phyloP scores from a whole-genome alignment of 345 rosid genomes.

The Eutrema yunnanense region DNA sequence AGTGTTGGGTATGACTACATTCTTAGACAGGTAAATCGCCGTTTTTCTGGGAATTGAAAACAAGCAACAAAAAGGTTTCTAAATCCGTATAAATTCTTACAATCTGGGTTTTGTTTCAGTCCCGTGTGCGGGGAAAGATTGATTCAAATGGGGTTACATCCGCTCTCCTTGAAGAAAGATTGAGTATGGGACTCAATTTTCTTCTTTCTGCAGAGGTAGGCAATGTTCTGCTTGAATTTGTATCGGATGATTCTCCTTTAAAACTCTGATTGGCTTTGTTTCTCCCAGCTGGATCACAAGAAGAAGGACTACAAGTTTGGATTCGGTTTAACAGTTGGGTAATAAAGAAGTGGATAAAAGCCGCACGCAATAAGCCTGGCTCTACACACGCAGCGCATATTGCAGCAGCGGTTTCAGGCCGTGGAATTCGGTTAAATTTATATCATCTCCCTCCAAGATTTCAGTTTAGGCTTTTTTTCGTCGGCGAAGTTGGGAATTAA shows the following conservation, averaged over 20 bases:
- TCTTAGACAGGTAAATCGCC: slow-evolving; percentile 75
- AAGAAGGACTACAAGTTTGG: slow-evolving; percentile 97
- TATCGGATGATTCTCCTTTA: background rate
- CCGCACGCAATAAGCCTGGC: slow-evolving; percentile 17
- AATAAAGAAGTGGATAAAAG: slow-evolving; percentile 1
- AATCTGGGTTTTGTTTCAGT: slow-evolving; percentile 39
- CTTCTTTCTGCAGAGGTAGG: slow-evolving; percentile 91
- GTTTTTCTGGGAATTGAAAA: background rate
- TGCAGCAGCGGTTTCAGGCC: slow-evolving; percentile 13
- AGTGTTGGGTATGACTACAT: slow-evolving; percentile 95
- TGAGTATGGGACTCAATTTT: slow-evolving; percentile 84
- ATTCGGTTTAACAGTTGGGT: slow-evolving; percentile 86
- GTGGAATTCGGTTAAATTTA: slow-evolving; percentile 3
- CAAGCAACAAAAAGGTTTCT: background rate
- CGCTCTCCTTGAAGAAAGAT: slow-evolving; percentile 85
- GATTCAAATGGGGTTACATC: slow-evolving; percentile 84
- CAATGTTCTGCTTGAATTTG: background rate
- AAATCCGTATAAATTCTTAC: background rate
- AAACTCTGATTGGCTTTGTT: background rate
- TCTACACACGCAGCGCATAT: slow-evolving; percentile 12
- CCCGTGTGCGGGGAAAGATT: slow-evolving; percentile 91
- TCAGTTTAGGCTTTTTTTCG: slow-evolving; percentile 25
- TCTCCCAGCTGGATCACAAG: slow-evolving; percentile 71
- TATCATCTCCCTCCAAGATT: slow-evolving; percentile 4
- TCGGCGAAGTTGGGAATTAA: slow-evolving; percentile 7